Evolutionary conservation across 2,329 filamentous ascomycete genomes (phyloP), one percentile per base, ranked within the genome.

Genomic region (Chalaropsis thielavioides): DNA sequence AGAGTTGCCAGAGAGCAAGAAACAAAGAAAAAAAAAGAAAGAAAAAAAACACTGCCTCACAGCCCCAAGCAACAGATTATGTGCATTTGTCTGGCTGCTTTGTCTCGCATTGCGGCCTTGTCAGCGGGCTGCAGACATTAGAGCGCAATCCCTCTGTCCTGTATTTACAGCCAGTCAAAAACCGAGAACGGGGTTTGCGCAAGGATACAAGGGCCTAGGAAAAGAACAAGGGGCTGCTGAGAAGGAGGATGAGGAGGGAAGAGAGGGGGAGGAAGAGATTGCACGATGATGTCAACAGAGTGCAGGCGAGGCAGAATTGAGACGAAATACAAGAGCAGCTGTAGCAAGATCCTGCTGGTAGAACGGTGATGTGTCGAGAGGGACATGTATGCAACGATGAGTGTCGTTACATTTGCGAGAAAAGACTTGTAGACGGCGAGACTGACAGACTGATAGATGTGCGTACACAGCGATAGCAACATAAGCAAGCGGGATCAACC

Each of bases 401-500:
- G 19, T 22, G 44, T 22, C 44, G 44, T 49, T 17, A 49, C 17
- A 22, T 31, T 3, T 31, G 31, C 2, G 31, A 31, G 31, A 31
- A 2, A 31, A 31, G 31, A 31, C 31, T 3, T 31, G 31, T 31
- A 31, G 31, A 31, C 31, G 31, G 31, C 2, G 3, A 31, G 31
- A 31, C 6, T 31, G 31, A 44, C 43, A 46, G 17, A 19, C 44
- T 17, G 17, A 19, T 15, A 46, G 44, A n/a, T 15, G 43, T 5
- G 43, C 43, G 6, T 31, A 31, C 31, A 31, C 31, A 31, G n/a
- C n/a, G n/a, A n/a, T n/a, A 51, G 46, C n/a, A 27, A 27, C 41
- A 24, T 54, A 27, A 31, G 51, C 51, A 56, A 43, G 75, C 75
- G 76, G 78, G 75, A 76, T 75, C 75, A 76, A 76, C 75, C 75